Evolutionary conservation across 768 basidiomycete species (phyloP), one percentile per base, ranked within the genome.

Genomic region (Phanerochaete sordida): DNA sequence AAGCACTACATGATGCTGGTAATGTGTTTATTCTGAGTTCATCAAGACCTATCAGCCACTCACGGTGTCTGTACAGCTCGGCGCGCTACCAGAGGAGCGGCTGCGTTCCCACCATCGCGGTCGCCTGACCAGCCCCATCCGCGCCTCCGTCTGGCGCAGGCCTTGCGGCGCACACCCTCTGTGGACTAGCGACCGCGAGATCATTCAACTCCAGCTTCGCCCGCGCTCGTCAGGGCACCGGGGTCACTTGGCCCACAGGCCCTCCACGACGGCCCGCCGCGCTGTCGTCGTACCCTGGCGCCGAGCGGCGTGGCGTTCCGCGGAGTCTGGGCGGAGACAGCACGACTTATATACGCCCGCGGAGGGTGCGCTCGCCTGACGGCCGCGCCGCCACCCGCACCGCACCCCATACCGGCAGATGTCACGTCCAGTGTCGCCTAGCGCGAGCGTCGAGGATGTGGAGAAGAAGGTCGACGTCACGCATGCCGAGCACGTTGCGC

Each of bases 401-500:
- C 33, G 33, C 33, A 35, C 33, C 33, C 21, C n/a, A 9, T 39
- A 23, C 6, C 39, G 19, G n/a, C 11, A 4, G 4, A 62, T 58
- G 60, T 27, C 56, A 4, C n/a, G 24, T 2, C 24, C 53, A 21
- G 15, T 28, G 1, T 55, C 58, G 27, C 24, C 56, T 15, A 24
- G 31, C 31, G 21, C 48, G 23, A 33, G 46, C 13, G 2, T 52
- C 49, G 56, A 62, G 24, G 59, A 37, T 11, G 52, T 24, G 11
- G 24, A 53, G 37, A 54, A 47, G 48, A 53, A 57, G 55, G 47
- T 57, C 37, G 56, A 56, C n/a, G 30, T 60, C 47, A 59, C 63
- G 59, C 53, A 68, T 35, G 71, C 65, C 21, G 76, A 77, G 59
- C 71, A 71, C 30, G 75, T 72, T 2, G 66, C 73, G 9, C n/a